Percentiles rank a stretch among this genome's conserved stretches.
Conservation (phyloP, 495 filamentous ascomycete species). For the Bacidia gigantensis region DNA sequence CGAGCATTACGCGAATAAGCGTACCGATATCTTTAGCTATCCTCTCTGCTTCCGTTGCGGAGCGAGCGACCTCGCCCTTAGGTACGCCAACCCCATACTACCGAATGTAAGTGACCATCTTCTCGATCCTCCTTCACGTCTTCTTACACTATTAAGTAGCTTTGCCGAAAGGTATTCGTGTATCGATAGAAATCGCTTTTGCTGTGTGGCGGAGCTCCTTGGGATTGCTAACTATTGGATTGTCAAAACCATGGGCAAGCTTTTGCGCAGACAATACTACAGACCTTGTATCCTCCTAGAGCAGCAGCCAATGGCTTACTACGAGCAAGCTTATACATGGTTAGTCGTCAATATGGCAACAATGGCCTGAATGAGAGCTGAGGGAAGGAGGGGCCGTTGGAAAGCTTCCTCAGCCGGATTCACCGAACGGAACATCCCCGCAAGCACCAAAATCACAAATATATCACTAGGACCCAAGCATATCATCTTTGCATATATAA, state of each 20-base stretch:
- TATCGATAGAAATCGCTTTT: constrained; percentile 81
- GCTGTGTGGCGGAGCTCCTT: constrained; percentile 42
- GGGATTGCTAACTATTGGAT: constrained; percentile 34
- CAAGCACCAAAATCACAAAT: neutral
- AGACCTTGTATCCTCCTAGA: constrained; percentile 49
- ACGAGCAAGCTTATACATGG: constrained; percentile 65
- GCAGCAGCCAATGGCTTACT: constrained; percentile 53
- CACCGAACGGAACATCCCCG: neutral
- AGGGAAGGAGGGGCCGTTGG: neutral
- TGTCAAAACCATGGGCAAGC: constrained; percentile 10
- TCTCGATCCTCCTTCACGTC: neutral
- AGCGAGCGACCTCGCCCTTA: constrained; percentile 69
- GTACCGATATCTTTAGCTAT: constrained; percentile 77
- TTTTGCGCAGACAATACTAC: too few relatives aligned
- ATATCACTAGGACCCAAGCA: neutral
- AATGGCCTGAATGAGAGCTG: neutral
- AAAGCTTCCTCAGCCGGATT: neutral
- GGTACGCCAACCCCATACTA: constrained; percentile 93
- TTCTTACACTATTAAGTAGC: constrained; percentile 66
- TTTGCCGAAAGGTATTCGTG: constrained; percentile 94
- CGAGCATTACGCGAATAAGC: neutral
- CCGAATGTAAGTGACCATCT: constrained; percentile 10
- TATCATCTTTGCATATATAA: neutral
- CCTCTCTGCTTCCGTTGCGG: constrained; percentile 75
- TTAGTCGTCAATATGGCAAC: constrained; percentile 13